Base-by-base conservation (phyloP, 75 land plant genomes). In the Picea glauca region DNA sequence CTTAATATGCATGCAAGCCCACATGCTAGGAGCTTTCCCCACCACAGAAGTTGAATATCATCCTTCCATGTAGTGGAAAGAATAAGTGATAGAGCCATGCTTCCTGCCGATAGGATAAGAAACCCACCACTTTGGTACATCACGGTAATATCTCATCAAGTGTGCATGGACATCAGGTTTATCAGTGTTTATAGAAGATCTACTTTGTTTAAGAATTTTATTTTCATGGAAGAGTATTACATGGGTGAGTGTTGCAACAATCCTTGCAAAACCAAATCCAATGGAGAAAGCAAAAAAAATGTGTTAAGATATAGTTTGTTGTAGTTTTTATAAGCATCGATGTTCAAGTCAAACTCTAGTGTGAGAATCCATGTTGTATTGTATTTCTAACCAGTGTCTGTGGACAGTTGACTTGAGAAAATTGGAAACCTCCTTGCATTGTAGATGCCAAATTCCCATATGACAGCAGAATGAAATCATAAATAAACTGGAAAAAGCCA, bases 361-460 rank as follows among this genome's bases (percentile, higher is more conserved):
- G 38, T 66, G 30, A 82, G 40, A 11, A 82, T 73, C 21, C 11
- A 13, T 40, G 60, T 40, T 12, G 72, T 70, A 58, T 82, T 74
- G 75, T 82, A 82, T 46, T 31, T 18, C 14, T 64, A n/a, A 5
- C 83, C 80, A 65, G 67, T 70, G 0, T 54, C 68, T 21, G 46
- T 74, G 79, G 80, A 80, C 15, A 84, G 72, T 31, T 77, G 60
- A 58, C 62, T 65, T 31, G 83, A 80, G 57, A 81, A 81, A 21
- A 84, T 80, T 35, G 85, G 85, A 56, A 84, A 84, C 50, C 3
- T 84, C 64, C 62, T 84, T 38, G 85, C 83, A 68, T 76, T 54
- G 80, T 35, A 35, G 38, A 35, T 35, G 38, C 3, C 38, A 35
- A 35, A 35, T 35, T 35, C 3, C 38, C 38, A 35, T 0, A 35